Percentiles rank a stretch among this genome's conserved stretches.
These are phyloP conservation scores for Zhuliangozyma blackwelliae DNA, from an alignment of 1,139 yeast genomes.

Conservation along the genomic window DNA sequence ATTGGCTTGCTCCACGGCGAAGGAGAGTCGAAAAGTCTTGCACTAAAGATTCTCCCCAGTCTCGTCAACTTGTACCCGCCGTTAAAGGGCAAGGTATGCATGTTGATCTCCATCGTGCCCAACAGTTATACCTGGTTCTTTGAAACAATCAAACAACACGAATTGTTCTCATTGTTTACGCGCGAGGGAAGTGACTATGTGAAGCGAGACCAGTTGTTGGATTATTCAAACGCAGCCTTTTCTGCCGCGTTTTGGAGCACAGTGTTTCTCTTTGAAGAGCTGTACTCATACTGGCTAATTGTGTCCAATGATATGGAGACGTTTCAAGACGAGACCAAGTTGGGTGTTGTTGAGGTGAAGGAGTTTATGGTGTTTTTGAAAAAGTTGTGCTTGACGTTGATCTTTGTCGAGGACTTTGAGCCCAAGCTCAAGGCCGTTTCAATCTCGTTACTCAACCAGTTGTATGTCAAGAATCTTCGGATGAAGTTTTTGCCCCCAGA, in stretches of 20 bases:
- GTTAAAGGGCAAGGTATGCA: slow-evolving; percentile 28
- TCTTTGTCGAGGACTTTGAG: slow-evolving; percentile 32
- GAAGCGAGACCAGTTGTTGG: slow-evolving; percentile 11
- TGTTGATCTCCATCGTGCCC: slow-evolving; percentile 34
- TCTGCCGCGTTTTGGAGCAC: slow-evolving; percentile 28
- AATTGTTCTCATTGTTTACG: slow-evolving; percentile 15
- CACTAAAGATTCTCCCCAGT: slow-evolving; percentile 22
- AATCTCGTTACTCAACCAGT: slow-evolving; percentile 56
- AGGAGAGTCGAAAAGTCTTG: slow-evolving; percentile 9
- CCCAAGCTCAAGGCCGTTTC: slow-evolving; percentile 33
- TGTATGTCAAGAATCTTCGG: slow-evolving; percentile 67
- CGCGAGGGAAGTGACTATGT: slow-evolving; percentile 19
- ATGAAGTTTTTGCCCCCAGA: slow-evolving; percentile 48
- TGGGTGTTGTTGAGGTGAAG: slow-evolving; percentile 44
- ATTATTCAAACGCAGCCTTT: background rate
- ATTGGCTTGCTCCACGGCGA: slow-evolving; percentile 15
- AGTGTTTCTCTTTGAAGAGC: slow-evolving; percentile 33
- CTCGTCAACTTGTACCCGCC: slow-evolving; percentile 29
- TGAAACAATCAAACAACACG: slow-evolving; percentile 14
- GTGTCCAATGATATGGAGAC: slow-evolving; percentile 72
- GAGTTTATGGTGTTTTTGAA: slow-evolving; percentile 50
- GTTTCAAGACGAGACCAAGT: slow-evolving; percentile 34
- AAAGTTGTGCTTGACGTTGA: slow-evolving; percentile 48
- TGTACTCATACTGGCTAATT: slow-evolving; percentile 46
- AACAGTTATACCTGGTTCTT: slow-evolving; percentile 29